Base-by-base conservation (phyloP, 2,329 filamentous ascomycete species). In the Ramularia endophylla region DNA sequence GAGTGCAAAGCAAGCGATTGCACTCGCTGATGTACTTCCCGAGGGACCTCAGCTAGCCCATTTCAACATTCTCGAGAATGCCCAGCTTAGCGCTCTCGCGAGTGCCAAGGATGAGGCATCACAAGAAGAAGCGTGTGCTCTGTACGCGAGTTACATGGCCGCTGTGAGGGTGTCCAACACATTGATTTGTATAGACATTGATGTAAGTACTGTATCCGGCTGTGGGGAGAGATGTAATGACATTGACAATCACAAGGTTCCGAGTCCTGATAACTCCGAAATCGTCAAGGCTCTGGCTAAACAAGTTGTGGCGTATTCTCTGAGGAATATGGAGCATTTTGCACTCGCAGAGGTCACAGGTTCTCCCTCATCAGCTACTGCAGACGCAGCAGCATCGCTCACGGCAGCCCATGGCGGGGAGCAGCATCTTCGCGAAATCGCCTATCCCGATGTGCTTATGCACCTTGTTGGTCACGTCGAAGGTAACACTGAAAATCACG, bases 271-370 rank as follows among this genome's bases (percentile, higher is more conserved):
- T 41, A 85, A 84, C n/a, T 87, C 85, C 40, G 92, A 95, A 61
- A 78, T 95, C 17, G 85, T 95, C 55, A 94, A 88, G 64, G 89
- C 88, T 3, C 74, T 95, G 53, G 89, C 88, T 1, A 94, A 90
- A 58, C 89, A 95, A 62, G 85, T 95, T n/a, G 83, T 95, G 31
- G 90, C 87, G 0, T 95, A 95, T 63, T 95, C 86, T 48, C 73
- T 98, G 47, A 80, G 85, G 43, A 98, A 98, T 56, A 83, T 98
- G 71, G 87, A 95, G 61, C 78, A 77, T 8, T 77, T 84, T 12
- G 81, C 86, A 8, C 78, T 87, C 44, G 73, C 76, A 8, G 81
- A 83, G 41, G 74, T 78, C 44, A 67, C 67, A 48, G 58, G 57
- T 13, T 41, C 37, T 33, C 17, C 40, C 6, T 31, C 42, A 8